A percentile compares a stretch with the other conserved stretches of the same genome.
Evolutionary conservation across 768 basidiomycete genomes (phyloP).

Genomic region (Russula ochroleuca): DNA sequence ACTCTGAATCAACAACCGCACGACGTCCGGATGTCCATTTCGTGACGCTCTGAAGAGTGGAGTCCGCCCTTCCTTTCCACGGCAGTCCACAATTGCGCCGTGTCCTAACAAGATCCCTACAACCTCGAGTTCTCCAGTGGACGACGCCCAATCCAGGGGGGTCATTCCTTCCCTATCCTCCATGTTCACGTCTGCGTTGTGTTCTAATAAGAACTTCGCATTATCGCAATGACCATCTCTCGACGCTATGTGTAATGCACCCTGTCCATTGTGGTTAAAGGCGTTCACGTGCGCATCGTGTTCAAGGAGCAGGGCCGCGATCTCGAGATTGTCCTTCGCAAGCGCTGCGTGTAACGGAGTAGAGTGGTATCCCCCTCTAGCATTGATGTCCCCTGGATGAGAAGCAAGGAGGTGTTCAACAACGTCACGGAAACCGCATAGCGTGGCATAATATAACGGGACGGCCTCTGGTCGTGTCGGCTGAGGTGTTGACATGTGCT

Average conservation of each 20-base stretch:
- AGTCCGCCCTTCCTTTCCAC: not conserved
- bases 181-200: not conserved
- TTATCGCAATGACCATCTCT: not conserved
- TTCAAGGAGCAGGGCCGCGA: not conserved
- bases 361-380: not conserved
- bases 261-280: not conserved
- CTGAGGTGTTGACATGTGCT: not conserved
- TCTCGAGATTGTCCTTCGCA: not conserved
- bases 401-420: not conserved
- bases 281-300: not conserved
- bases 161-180: not conserved
- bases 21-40: not conserved
- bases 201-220: not conserved
- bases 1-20: not conserved
- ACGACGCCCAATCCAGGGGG: not conserved
- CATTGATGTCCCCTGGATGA: not conserved
- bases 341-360: not conserved
- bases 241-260: not conserved
- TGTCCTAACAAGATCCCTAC: not conserved
- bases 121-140: not conserved
- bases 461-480: not conserved
- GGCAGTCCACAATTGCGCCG: no score
- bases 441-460: not conserved
- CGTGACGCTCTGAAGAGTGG: not conserved
- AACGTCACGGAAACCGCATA: not conserved